Percentiles rank a stretch among this genome's conserved stretches.
phyloP scores from a whole-genome alignment of 106 monocot genomes.

The Dactylorhiza incarnata region DNA sequence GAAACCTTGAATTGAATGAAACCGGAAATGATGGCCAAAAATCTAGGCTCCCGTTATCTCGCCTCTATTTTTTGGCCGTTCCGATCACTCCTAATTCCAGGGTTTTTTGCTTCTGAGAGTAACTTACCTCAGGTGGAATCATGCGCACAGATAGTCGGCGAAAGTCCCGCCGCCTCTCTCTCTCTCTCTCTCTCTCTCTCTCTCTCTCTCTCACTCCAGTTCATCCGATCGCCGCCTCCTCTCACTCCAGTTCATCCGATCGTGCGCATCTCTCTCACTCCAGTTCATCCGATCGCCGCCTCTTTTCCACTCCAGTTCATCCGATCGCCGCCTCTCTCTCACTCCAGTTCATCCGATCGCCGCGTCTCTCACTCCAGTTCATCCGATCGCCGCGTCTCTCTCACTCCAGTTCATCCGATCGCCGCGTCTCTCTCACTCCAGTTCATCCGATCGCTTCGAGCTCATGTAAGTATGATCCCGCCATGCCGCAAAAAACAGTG shows the following conservation, averaged over 20 bases:
- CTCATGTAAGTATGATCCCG: too few species aligned
- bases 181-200: neutral
- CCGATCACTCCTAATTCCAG: constrained; percentile 5
- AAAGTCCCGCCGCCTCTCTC: neutral
- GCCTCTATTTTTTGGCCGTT: neutral
- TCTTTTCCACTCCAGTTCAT: too few species aligned
- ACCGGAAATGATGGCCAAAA: neutral
- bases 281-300: too few species aligned
- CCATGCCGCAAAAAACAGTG: too few species aligned
- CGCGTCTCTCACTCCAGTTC: too few species aligned
- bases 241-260: neutral
- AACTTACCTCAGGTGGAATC: constrained; percentile 1
- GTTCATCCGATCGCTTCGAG: too few species aligned
- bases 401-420: too few species aligned
- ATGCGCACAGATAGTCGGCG: neutral
- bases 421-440: too few species aligned
- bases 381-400: too few species aligned
- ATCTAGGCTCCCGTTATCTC: neutral
- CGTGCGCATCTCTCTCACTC: neutral
- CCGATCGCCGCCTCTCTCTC: too few species aligned
- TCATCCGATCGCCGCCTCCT: neutral
- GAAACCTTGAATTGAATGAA: neutral
- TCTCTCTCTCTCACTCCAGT: neutral
- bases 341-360: too few species aligned
- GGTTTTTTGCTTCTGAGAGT: constrained; percentile 2